Conservation (phyloP, 805 yeast genomes). For the Komagataella kurtzmanii region DNA sequence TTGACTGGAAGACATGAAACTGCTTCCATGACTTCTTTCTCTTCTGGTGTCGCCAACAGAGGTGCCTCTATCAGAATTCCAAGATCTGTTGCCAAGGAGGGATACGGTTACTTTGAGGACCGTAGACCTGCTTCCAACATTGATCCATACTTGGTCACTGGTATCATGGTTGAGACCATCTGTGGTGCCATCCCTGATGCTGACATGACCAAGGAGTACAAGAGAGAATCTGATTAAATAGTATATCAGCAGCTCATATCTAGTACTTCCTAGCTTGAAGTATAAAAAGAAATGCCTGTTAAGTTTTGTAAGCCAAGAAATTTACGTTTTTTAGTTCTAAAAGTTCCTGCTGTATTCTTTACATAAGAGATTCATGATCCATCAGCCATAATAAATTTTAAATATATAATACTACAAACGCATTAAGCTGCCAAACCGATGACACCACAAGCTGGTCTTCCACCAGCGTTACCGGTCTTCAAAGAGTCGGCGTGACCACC, state of each 20-base stretch:
- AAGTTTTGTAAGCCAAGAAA: neutral
- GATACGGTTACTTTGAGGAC: conserved; percentile 97
- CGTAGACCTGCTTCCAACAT: conserved; percentile 99
- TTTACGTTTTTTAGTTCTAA: neutral
- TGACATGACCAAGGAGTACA: conserved; percentile 83
- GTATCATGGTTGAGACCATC: conserved; percentile 94
- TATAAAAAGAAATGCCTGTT: neutral
- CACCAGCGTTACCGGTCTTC: conserved; percentile 97
- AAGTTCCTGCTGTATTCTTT: neutral
- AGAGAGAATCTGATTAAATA: conserved; percentile 40
- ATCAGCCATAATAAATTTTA: neutral
- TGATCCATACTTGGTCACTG: conserved; percentile 97
- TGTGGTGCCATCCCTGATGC: conserved; percentile 92
- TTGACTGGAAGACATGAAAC: conserved; percentile 98
- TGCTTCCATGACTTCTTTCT: conserved; percentile 82
- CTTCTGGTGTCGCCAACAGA: conserved; percentile 98
- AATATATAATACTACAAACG: neutral
- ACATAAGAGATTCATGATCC: neutral
- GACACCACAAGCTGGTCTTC: conserved; percentile 97
- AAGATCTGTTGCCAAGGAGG: conserved; percentile 96
- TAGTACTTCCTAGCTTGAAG: neutral
- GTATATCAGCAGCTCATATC: neutral
- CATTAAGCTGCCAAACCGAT: conserved; percentile 56
- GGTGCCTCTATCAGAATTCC: conserved; percentile 99
- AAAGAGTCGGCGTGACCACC: conserved; percentile 86